These are phyloP conservation scores for Annulohypoxylon bovei DNA, from an alignment of 495 filamentous ascomycete genomes.

Conservation along the genomic window DNA sequence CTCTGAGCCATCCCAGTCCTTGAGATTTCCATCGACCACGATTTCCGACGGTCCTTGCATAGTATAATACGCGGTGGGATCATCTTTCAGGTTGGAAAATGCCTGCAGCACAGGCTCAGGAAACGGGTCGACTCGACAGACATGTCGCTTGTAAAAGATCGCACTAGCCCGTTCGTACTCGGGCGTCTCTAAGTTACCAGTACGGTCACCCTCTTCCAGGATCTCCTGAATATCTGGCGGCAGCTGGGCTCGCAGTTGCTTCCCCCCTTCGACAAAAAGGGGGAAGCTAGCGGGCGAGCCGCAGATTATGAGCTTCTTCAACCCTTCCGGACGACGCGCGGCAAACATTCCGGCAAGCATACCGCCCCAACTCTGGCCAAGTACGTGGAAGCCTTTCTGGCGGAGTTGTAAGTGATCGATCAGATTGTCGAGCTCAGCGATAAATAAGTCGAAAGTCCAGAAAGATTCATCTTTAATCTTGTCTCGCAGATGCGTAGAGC, in stretches of 20 bases:
- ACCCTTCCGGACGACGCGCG: conserved; percentile 48
- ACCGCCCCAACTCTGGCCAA: too few species aligned
- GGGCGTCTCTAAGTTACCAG: conserved; percentile 25
- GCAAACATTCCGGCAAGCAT: conserved; percentile 46
- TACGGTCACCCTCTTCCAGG: conserved; percentile 47
- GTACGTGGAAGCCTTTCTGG: conserved; percentile 49
- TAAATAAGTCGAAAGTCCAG: conserved; percentile 59
- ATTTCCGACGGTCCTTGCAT: conserved; percentile 62
- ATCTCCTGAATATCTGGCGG: conserved; percentile 53
- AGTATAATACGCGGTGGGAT: conserved; percentile 56
- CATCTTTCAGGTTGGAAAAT: conserved; percentile 53
- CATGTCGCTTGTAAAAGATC: too few species aligned
- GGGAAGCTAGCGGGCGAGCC: conserved; percentile 52
- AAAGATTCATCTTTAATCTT: conserved; percentile 52
- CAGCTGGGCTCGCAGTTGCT: conserved; percentile 36
- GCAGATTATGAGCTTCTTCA: conserved; percentile 55
- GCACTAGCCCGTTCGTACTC: too few species aligned
- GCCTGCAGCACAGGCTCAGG: conserved; percentile 46
- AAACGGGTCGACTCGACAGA: conserved; percentile 54
- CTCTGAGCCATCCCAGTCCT: conserved; percentile 52
- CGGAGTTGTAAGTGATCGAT: conserved; percentile 53
- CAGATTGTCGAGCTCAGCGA: conserved; percentile 64
- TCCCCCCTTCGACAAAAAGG: conserved; percentile 41
- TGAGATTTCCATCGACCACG: conserved; percentile 53
- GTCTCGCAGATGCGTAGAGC: conserved; percentile 58